A percentile compares a stretch with the other conserved stretches of the same genome.
These are phyloP conservation scores for Plectosphaerella cucumerina DNA, from an alignment of 2,329 filamentous ascomycete species.

Conservation along the genomic window DNA sequence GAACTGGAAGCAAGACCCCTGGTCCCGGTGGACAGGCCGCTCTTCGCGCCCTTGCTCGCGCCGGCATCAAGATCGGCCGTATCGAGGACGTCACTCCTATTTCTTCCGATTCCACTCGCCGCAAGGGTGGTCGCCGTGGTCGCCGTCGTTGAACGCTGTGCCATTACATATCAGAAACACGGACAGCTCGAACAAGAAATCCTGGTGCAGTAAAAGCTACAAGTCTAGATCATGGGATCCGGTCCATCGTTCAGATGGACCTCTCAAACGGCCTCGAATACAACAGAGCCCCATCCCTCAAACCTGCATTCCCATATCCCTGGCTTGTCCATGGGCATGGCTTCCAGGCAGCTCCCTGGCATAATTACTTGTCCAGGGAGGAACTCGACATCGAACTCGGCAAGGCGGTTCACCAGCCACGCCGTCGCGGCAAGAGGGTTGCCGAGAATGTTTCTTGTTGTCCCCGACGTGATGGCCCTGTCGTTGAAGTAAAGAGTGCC, in stretches of 20 bases:
- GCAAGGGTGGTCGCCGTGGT: slow-evolving; percentile 99
- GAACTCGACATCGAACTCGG: slow-evolving; percentile 17
- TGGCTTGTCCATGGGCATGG: slow-evolving; percentile 16
- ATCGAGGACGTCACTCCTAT: slow-evolving; percentile 99
- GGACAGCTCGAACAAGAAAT: too few species aligned
- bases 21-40: slow-evolving; percentile 98
- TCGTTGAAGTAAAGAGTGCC: slow-evolving; percentile 18
- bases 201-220: too few species aligned
- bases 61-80: slow-evolving; percentile 99
- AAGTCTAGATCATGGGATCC: too few species aligned
- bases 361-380: slow-evolving; percentile 17
- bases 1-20: slow-evolving; percentile 99
- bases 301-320: slow-evolving; percentile 18
- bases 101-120: slow-evolving; percentile 97
- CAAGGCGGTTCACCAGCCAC: slow-evolving; percentile 19
- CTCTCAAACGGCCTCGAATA: slow-evolving; percentile 16
- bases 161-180: too few species aligned
- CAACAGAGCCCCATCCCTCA: slow-evolving; percentile 18
- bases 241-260: neutral
- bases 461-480: slow-evolving; percentile 17
- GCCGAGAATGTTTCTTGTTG: slow-evolving; percentile 19
- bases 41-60: slow-evolving; percentile 96
- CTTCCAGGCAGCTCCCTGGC: slow-evolving; percentile 19
- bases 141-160: slow-evolving; percentile 78
- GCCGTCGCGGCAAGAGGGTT: slow-evolving; percentile 18